These are phyloP conservation scores for Fusarium abutilonis DNA, from an alignment of 2,329 filamentous ascomycete species.

Conservation along the genomic window DNA sequence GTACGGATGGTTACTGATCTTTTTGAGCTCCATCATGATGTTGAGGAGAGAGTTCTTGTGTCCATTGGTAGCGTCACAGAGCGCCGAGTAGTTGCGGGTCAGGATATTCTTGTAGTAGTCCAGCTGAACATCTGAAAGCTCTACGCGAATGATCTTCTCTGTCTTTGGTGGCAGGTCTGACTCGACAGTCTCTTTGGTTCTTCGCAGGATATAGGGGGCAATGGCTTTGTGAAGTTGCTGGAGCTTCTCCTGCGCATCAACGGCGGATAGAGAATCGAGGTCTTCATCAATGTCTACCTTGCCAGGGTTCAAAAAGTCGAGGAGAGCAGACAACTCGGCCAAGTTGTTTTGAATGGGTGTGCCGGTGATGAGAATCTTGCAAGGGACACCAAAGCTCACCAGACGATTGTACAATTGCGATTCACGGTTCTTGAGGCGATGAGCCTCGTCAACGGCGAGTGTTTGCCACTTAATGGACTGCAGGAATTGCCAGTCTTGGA, in stretches of 20 bases:
- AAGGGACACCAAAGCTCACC: constrained; percentile 85
- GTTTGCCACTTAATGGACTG: constrained; percentile 97
- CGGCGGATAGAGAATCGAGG: constrained; percentile 79
- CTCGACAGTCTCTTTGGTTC: constrained; percentile 97
- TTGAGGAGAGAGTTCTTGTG: constrained; percentile 96
- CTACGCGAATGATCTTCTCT: constrained; percentile 98
- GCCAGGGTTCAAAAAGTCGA: constrained; percentile 98
- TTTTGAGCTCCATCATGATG: constrained; percentile 99
- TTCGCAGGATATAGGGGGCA: constrained; percentile 91
- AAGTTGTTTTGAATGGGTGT: constrained; percentile 98
- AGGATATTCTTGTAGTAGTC: constrained; percentile 99
- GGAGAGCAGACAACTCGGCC: constrained; percentile 87
- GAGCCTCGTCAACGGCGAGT: constrained; percentile 94
- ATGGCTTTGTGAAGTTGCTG: constrained; percentile 86
- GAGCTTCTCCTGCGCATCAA: constrained; percentile 86
- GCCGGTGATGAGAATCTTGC: constrained; percentile 92
- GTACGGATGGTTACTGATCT: constrained; percentile 98
- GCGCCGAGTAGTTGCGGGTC: constrained; percentile 92
- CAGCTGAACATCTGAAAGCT: constrained; percentile 93
- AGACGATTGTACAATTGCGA: constrained; percentile 91
- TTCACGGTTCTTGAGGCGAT: constrained; percentile 94
- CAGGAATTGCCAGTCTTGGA: constrained; percentile 84
- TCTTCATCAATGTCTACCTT: constrained; percentile 91
- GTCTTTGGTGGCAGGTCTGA: constrained; percentile 96
- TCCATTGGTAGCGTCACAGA: constrained; percentile 88